These are phyloP conservation scores for Glomus cerebriforme DNA, from an alignment of 192 early-diverging fungal genomes.

Conservation along the genomic window DNA sequence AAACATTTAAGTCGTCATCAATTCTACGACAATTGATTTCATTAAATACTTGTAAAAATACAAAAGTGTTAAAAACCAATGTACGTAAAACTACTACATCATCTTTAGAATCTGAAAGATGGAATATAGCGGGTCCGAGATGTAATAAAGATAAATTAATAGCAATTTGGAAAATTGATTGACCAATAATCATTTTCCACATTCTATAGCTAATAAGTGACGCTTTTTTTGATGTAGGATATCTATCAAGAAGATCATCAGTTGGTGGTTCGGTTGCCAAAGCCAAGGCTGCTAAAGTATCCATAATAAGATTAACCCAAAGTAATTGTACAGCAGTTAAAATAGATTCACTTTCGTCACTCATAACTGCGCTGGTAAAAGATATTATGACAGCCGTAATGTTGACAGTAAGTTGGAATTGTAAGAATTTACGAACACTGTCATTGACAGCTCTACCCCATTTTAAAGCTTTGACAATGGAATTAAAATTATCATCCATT, in stretches of 20 bases:
- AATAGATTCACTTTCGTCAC: slow-evolving; percentile 68
- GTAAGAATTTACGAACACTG: slow-evolving; percentile 84
- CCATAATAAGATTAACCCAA: slow-evolving; percentile 97
- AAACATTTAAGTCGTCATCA: slow-evolving; percentile 79
- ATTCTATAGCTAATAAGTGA: slow-evolving; percentile 85
- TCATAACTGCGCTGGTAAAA: slow-evolving; percentile 66
- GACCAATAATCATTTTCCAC: slow-evolving; percentile 91
- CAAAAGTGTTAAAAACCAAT: slow-evolving; percentile 94
- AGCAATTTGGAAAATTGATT: slow-evolving; percentile 87
- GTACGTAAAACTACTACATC: slow-evolving; percentile 63
- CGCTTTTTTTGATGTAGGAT: slow-evolving; percentile 74
- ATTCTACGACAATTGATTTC: slow-evolving; percentile 91
- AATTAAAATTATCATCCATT: slow-evolving; percentile 90
- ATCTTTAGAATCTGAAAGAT: slow-evolving; percentile 40
- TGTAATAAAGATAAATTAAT: slow-evolving; percentile 67
- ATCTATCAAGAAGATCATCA: slow-evolving; percentile 76
- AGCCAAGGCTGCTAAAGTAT: slow-evolving; percentile 89
- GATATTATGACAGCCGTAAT: slow-evolving; percentile 76
- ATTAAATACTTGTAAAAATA: slow-evolving; percentile 95
- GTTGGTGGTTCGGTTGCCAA: slow-evolving; percentile 90
- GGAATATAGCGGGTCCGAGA: slow-evolving; percentile 64
- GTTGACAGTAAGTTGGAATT: slow-evolving; percentile 85
- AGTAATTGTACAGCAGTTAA: slow-evolving; percentile 90
- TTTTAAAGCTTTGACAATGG: slow-evolving; percentile 75
- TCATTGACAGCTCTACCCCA: slow-evolving; percentile 85